Conservation (phyloP, 2,329 filamentous ascomycete genomes). For the Hymenoscyphus fraxineus region DNA sequence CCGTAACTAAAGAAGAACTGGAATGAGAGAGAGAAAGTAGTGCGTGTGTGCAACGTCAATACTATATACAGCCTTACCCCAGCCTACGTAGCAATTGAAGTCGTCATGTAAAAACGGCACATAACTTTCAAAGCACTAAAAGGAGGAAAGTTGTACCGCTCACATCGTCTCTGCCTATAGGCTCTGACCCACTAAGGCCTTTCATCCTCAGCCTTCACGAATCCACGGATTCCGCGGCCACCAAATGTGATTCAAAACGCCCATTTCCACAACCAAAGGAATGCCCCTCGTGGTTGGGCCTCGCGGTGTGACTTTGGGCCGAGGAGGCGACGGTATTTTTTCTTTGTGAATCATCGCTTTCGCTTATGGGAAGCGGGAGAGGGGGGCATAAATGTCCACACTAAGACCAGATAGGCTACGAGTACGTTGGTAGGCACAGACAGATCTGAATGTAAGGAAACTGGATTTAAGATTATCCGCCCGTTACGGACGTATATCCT, state of each 20-base stretch:
- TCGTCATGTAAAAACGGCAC: background rate
- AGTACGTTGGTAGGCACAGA: no score
- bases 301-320: background rate
- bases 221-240: background rate
- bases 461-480: no score
- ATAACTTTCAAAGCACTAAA: background rate
- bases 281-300: background rate
- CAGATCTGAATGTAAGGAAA: no score
- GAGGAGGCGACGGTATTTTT: background rate
- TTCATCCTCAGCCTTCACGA: background rate
- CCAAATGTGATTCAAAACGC: background rate
- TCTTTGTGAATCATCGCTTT: background rate
- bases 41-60: background rate
- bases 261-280: background rate
- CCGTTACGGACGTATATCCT: no score
- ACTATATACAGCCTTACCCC: background rate
- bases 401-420: no score
- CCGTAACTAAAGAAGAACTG: background rate
- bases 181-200: background rate
- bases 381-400: background rate
- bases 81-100: background rate
- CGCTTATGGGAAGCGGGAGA: background rate
- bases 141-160: background rate
- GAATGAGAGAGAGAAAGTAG: slow-evolving; percentile 5
- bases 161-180: background rate